Base-by-base conservation (phyloP, 495 filamentous ascomycete genomes). In the Aspergillus panamensis region DNA sequence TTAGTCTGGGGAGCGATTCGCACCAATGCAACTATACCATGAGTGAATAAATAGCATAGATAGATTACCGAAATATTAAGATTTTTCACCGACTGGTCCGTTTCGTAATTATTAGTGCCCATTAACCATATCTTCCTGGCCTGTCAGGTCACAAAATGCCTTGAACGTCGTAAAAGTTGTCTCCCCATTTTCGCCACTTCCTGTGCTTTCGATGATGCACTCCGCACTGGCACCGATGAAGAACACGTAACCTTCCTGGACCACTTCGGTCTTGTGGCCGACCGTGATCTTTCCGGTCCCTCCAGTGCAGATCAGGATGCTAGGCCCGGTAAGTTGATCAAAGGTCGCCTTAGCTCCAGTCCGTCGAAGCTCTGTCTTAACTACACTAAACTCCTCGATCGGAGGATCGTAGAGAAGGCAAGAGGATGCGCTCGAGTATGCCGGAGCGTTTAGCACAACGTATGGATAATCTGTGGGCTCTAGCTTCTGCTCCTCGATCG, bases 401-500 rank as follows among this genome's bases (percentile, higher is more conserved):
- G 95, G 95, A 5, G 94, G 94, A 57, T 98, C 90, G 65, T 97
- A 98, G 20, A 97, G 80, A 8, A 83, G 72, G 8, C 80, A 80
- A 7, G 79, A 76, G 6, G 88, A 92, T 4, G 74, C 85, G 10
- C 87, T 88, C 29, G 83, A 84, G 72, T 95, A 96, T 0, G 89
- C 92, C 0, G 82, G 66, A 5, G 82, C 83, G 65, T 95, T 94
- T 29, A 96, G 78, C 4, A 87, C 86, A 8, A 80, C 88, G 62
- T 91, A 94, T 1, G 90, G 87, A 63, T 95, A 99, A 55, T 92
- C 87, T 19, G 73, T 77, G 0, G 94, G 90, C 39, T 82, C 66
- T 83, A 98, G 91, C 78, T 97, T 97, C 70, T 98, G 94, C 75
- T 93, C 85, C 42, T 88, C 85, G 60, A 96, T 96, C 4, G 94